Percentiles rank a stretch among this genome's conserved stretches.
Evolutionary conservation across 225 moss, liverwort and hornwort genomes (phyloP).

Genomic region (Thuidium tamariscinum): DNA sequence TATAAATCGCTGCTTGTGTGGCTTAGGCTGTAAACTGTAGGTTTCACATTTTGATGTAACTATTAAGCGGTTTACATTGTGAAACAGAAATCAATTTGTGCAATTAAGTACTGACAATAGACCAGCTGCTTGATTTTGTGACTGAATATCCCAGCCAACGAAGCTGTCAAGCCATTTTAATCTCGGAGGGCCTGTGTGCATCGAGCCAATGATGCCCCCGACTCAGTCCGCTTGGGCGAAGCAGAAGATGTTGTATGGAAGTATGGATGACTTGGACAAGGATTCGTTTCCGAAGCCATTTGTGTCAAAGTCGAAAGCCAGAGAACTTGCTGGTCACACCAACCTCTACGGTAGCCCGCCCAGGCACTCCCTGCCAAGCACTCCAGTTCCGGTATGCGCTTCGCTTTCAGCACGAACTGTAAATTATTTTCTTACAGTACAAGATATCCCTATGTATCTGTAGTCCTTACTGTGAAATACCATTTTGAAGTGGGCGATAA

Average conservation of each 20-base stretch:
- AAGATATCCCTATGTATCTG: not conserved
- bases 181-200: conserved; percentile 20
- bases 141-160: not conserved
- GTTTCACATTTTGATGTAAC: not conserved
- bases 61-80: not conserved
- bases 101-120: not conserved
- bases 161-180: conserved; percentile 16
- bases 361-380: not conserved
- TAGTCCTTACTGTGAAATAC: not conserved
- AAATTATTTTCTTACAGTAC: not conserved
- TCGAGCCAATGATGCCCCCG: not conserved
- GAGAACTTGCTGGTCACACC: conserved; percentile 15
- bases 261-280: conserved; percentile 11
- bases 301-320: conserved; percentile 11
- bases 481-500: not conserved
- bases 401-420: not conserved
- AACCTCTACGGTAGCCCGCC: conserved; percentile 9
- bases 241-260: conserved; percentile 22
- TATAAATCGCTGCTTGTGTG: not conserved
- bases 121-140: not conserved
- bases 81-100: not conserved
- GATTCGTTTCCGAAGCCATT: not conserved
- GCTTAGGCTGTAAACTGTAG: not conserved
- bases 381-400: conserved; percentile 1
- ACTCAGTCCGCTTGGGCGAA: conserved; percentile 12